Percentiles rank a stretch among this genome's conserved stretches.
phyloP scores from a whole-genome alignment of 2,329 filamentous ascomycete species.

The Didymella lethalis region DNA sequence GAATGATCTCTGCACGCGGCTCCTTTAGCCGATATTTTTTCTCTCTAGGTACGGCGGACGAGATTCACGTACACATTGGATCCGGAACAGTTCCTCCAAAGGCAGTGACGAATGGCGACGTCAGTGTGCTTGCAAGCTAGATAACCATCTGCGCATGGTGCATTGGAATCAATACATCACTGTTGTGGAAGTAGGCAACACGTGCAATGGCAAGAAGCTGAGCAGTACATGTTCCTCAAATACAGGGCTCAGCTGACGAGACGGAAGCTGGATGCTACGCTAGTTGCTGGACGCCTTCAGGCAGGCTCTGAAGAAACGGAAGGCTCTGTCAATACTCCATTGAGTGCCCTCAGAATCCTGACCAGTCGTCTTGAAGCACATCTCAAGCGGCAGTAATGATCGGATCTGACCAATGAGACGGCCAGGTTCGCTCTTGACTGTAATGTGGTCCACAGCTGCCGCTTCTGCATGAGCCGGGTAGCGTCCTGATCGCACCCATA shows the following conservation, averaged over 20 bases:
- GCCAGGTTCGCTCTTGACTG: not conserved
- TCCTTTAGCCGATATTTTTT: not conserved
- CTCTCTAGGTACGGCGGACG: not conserved
- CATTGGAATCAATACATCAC: conserved; percentile 3
- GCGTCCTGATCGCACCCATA: not conserved
- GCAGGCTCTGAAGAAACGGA: not conserved
- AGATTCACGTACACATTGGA: not conserved
- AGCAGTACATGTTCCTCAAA: not conserved
- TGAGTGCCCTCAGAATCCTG: too few species aligned
- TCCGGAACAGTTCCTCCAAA: not conserved
- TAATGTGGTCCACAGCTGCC: conserved; percentile 1
- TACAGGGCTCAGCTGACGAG: conserved; percentile 3
- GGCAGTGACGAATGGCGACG: not conserved
- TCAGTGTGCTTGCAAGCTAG: conserved; percentile 3
- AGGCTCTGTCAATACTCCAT: not conserved
- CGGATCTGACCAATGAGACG: not conserved
- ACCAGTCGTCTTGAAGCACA: not conserved
- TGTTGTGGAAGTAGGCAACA: not conserved
- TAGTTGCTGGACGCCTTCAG: not conserved
- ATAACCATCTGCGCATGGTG: not conserved
- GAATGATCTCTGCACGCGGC: not conserved
- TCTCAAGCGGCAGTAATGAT: not conserved
- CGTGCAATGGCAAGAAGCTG: not conserved
- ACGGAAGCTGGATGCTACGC: not conserved
- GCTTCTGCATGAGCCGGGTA: not conserved